A percentile compares a stretch with the other conserved stretches of the same genome.
phyloP scores from a whole-genome alignment of 176 grass and related monocot genomes.

The Carex myosuroides region DNA sequence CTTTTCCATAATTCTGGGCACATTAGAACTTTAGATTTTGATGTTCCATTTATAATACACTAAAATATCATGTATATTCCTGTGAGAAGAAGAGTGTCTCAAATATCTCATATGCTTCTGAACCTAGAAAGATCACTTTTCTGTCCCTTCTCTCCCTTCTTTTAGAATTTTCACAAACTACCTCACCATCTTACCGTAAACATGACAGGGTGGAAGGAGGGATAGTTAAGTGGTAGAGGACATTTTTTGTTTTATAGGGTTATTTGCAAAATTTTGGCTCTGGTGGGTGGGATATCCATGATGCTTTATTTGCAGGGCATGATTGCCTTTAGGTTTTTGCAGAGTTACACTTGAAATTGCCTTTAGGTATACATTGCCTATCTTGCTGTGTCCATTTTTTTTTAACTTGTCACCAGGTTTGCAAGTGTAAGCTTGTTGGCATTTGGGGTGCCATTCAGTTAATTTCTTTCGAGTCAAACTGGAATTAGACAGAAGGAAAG shows the following conservation, averaged over 20 bases:
- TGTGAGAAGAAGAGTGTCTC: background rate
- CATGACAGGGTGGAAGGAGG: background rate
- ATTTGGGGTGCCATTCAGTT: background rate
- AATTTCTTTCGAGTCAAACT: background rate
- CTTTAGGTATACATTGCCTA: background rate
- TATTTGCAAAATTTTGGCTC: background rate
- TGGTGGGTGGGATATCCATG: background rate
- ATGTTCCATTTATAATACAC: background rate
- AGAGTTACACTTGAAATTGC: conserved; percentile 1
- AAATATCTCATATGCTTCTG: background rate
- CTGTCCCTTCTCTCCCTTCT: background rate
- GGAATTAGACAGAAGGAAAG: background rate
- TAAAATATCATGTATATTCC: background rate
- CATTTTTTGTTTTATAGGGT: background rate
- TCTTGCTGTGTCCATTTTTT: background rate
- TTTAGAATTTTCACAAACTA: background rate
- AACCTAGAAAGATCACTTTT: background rate
- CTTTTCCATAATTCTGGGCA: background rate
- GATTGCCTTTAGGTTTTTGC: background rate
- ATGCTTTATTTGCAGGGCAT: background rate
- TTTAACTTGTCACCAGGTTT: background rate
- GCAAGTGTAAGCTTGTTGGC: background rate
- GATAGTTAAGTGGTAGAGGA: background rate
- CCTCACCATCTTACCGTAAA: background rate
- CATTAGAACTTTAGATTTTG: background rate